phyloP scores from a whole-genome alignment of 768 basidiomycete genomes.

The Lentinus tigrinus region DNA sequence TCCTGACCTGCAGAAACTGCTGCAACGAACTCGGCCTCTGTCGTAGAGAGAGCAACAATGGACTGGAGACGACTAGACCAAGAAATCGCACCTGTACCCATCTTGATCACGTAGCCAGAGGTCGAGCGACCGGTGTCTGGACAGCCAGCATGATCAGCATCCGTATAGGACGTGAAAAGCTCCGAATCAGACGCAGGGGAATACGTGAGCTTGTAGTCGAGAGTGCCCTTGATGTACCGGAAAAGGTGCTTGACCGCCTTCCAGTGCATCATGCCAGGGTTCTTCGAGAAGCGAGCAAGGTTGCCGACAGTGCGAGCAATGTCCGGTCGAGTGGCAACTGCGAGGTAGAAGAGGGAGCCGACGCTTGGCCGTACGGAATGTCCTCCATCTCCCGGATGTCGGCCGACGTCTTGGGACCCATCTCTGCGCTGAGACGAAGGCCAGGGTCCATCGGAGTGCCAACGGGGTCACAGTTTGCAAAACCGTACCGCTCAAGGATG shows the following conservation, averaged over 20 bases:
- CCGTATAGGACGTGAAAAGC: no score
- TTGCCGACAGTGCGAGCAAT: constrained; percentile 30
- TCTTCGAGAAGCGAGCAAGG: no score
- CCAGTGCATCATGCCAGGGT: constrained; percentile 23
- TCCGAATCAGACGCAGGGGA: no score
- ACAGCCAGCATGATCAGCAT: constrained; percentile 17
- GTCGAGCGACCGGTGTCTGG: constrained; percentile 4
- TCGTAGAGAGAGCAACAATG: constrained; percentile 39
- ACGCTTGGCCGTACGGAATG: constrained; percentile 15
- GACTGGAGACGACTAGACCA: constrained; percentile 40
- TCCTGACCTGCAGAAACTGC: constrained; percentile 32
- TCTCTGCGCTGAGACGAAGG: constrained; percentile 5
- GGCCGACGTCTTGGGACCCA: neutral
- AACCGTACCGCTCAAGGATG: neutral
- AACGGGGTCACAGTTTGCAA: neutral
- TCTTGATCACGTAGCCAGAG: constrained; percentile 35
- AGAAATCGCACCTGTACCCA: constrained; percentile 34
- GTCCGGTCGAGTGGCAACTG: constrained; percentile 34
- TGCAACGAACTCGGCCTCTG: constrained; percentile 42
- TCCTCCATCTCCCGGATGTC: constrained; percentile 3
- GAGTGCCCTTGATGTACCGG: no score
- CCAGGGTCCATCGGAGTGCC: neutral
- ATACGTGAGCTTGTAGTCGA: no score
- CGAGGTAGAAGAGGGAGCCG: constrained; percentile 29
- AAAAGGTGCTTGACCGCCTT: no score